These are phyloP conservation scores for Celoporthe dispersa DNA, from an alignment of 2,329 filamentous ascomycete genomes.

Conservation along the genomic window DNA sequence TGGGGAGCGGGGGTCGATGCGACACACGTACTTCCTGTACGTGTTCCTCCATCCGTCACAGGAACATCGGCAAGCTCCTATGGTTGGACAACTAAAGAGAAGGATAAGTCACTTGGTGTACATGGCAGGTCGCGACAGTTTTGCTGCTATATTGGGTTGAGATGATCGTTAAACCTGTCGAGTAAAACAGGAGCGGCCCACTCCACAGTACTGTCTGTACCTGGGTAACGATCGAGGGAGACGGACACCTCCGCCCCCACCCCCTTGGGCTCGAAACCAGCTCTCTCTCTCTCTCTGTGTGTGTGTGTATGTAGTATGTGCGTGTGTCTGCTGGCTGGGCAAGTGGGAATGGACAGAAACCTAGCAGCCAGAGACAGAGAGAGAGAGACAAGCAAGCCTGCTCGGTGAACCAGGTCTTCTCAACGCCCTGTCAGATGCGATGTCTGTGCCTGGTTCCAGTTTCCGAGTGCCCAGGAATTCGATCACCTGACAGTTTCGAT, in stretches of 20 bases:
- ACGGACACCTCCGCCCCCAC: neutral
- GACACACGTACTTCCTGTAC: constrained; percentile 15
- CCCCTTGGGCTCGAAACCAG: neutral
- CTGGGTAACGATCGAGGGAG: neutral
- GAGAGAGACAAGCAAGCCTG: neutral
- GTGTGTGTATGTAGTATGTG: neutral
- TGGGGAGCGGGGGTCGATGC: neutral
- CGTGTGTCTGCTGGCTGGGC: neutral
- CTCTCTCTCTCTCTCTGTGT: neutral
- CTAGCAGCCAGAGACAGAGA: neutral
- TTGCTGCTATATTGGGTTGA: neutral
- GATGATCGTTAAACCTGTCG: neutral
- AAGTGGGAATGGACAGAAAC: neutral
- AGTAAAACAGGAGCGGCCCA: neutral
- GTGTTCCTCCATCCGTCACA: constrained; percentile 5
- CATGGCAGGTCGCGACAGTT: neutral
- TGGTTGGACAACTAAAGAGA: neutral
- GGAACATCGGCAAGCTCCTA: neutral
- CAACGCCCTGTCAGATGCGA: neutral
- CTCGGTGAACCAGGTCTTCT: neutral
- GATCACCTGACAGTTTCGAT: neutral
- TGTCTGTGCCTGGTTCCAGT: neutral
- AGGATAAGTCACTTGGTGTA: constrained; percentile 5
- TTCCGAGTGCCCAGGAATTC: no score
- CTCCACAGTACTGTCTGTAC: neutral